Base-by-base conservation (phyloP, 306 rosid species). In the Pyrus communis region DNA sequence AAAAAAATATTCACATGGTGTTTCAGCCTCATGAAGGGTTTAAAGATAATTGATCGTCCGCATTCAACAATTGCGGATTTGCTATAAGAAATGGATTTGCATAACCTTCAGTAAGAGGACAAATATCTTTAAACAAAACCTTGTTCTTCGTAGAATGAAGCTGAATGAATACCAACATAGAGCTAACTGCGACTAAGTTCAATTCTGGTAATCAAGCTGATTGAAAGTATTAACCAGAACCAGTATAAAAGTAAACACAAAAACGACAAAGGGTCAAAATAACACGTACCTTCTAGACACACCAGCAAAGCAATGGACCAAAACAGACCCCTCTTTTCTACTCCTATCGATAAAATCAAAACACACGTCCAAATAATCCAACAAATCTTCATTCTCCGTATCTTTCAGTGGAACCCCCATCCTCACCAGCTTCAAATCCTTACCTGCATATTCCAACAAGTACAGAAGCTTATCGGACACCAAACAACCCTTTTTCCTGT, bases 271-370 rank as follows among this genome's bases (percentile, higher is more conserved):
- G n/a, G 19, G 75, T 31, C 55, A 38, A 18, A 27, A 22, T 4
- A 21, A 62, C 7, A 7, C 15, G 71, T 86, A 93, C 98, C 98
- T 94, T 90, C 97, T 90, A 45, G 98, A 95, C n/a, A 95, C 98
- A 21, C 98, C 98, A 21, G 97, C 98, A 61, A 95, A 92, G 84
- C 98, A 95, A 79, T 95, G 98, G 35, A 95, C 97, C 82, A 95
- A 71, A 84, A 95, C 91, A 64, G 91, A 82, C 40, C 98, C 98
- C 69, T 95, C 88, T 75, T 90, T 92, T 74, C 93, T 83, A 43
- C 91, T 84, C 45, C 75, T 73, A 66, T 95, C 96, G 73, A 95
- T 88, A 79, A 92, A 95, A 82, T 92, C 91, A 67, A 92, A 82
- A 81, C 96, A 95, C 19, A 84, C 93, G 5, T 95, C 92, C 84